Conservation (phyloP, 371 early-diverging fungal genomes). For the Actinomortierella wolfii region DNA sequence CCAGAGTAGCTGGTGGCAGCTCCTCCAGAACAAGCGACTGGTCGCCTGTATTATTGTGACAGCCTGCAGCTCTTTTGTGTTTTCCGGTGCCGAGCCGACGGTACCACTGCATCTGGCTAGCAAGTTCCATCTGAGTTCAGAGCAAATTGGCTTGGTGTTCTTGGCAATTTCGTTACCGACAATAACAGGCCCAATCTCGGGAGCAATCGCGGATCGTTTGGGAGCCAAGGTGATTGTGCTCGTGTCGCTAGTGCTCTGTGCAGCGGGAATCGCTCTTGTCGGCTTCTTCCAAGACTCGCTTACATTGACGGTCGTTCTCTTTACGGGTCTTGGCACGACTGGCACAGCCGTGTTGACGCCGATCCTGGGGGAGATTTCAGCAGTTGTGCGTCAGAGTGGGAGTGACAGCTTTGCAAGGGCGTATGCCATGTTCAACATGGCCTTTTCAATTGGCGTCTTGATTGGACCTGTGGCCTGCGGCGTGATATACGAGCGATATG, state of each 20-base stretch:
- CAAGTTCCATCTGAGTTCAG: slow-evolving; percentile 57
- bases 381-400: slow-evolving; percentile 45
- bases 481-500: slow-evolving; percentile 42
- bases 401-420: slow-evolving; percentile 50
- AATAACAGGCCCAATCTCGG: slow-evolving; percentile 23
- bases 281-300: slow-evolving; percentile 17
- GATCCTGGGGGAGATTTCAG: slow-evolving; percentile 51
- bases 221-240: slow-evolving; percentile 46
- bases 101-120: slow-evolving; percentile 56
- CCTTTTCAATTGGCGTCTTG: slow-evolving; percentile 49
- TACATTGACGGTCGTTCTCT: slow-evolving; percentile 35
- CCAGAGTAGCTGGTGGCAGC: slow-evolving; percentile 26
- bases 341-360: slow-evolving; percentile 50
- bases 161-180: slow-evolving; percentile 53
- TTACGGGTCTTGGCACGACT: slow-evolving; percentile 49
- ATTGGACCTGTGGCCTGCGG: slow-evolving; percentile 51
- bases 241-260: slow-evolving; percentile 45
- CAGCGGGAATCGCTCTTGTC: slow-evolving; percentile 20
- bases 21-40: slow-evolving; percentile 32
- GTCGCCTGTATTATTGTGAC: slow-evolving; percentile 33
- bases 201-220: slow-evolving; percentile 47
- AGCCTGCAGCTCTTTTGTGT: slow-evolving; percentile 32
- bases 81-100: slow-evolving; percentile 53
- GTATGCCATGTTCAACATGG: slow-evolving; percentile 58
- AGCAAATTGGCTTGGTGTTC: slow-evolving; percentile 56